phyloP scores from a whole-genome alignment of 257 asterid species.

The Salvia miltiorrhiza region DNA sequence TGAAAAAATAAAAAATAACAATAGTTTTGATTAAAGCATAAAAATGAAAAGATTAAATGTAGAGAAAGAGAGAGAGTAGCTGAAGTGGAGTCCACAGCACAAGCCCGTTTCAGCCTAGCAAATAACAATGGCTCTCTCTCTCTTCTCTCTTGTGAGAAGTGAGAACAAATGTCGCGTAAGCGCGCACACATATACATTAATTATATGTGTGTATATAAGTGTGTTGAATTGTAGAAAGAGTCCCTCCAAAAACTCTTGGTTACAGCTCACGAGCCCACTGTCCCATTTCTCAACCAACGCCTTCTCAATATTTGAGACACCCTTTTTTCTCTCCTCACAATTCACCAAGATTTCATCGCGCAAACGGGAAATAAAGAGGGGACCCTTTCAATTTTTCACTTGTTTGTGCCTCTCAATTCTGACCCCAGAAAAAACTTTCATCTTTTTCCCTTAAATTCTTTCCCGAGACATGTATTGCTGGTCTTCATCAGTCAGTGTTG shows the following conservation, averaged over 20 bases:
- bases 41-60: background rate
- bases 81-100: constrained; percentile 19
- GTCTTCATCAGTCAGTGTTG: constrained; percentile 52
- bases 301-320: background rate
- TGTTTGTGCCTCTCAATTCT: constrained; percentile 10
- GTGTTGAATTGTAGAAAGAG: constrained; percentile 14
- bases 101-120: constrained; percentile 2
- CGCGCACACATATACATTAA: background rate
- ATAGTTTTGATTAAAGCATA: too few relatives aligned
- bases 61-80: background rate
- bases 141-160: too few relatives aligned
- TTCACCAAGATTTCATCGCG: constrained; percentile 10
- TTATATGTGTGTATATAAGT: background rate
- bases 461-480: constrained; percentile 44
- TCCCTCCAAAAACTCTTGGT: constrained; percentile 29
- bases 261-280: constrained; percentile 32
- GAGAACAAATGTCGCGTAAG: background rate
- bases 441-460: background rate
- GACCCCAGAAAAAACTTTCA: background rate
- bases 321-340: constrained; percentile 16
- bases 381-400: background rate
- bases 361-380: background rate
- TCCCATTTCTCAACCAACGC: constrained; percentile 23
- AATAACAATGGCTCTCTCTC: too few relatives aligned
- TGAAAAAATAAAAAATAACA: background rate